Conservation (phyloP, 768 basidiomycete species). For the Hygrocybe punicea region DNA sequence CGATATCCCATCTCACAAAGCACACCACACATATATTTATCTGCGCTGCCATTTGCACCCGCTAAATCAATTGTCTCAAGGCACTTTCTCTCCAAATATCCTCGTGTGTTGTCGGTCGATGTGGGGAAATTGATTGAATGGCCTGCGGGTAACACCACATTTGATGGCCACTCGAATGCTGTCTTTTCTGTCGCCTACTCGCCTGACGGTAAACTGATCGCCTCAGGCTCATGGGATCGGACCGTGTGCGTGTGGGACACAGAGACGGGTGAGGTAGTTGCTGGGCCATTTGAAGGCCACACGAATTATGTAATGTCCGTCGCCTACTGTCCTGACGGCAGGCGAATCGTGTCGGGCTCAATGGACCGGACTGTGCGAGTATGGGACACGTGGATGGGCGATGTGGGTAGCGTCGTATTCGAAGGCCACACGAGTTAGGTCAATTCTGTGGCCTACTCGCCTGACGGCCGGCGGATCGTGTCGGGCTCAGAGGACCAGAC, state of each 20-base stretch:
- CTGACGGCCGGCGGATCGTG: constrained; percentile 22
- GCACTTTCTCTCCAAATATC: constrained; percentile 9
- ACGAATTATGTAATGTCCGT: constrained; percentile 21
- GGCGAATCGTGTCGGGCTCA: constrained; percentile 47
- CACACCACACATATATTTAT: constrained; percentile 39
- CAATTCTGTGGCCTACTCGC: constrained; percentile 24
- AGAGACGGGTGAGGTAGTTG: constrained; percentile 7
- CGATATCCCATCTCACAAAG: constrained; percentile 3
- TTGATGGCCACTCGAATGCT: background rate
- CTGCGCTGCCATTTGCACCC: constrained; percentile 38
- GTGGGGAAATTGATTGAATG: background rate
- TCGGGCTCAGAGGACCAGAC: constrained; percentile 52
- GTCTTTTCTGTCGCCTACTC: constrained; percentile 11
- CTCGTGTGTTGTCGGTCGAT: background rate
- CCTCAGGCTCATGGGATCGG: constrained; percentile 14
- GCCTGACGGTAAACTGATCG: constrained; percentile 13
- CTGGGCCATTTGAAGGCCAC: constrained; percentile 7
- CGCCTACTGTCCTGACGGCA: constrained; percentile 49
- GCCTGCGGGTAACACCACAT: background rate
- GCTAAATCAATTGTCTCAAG: constrained; percentile 18
- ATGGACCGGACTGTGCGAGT: constrained; percentile 50
- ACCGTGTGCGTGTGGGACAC: constrained; percentile 19
- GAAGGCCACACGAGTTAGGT: constrained; percentile 70
- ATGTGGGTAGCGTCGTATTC: constrained; percentile 26
- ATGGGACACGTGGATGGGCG: constrained; percentile 4